phyloP scores from a whole-genome alignment of 2,329 filamentous ascomycete species.

The Curvularia eragrostidis region DNA sequence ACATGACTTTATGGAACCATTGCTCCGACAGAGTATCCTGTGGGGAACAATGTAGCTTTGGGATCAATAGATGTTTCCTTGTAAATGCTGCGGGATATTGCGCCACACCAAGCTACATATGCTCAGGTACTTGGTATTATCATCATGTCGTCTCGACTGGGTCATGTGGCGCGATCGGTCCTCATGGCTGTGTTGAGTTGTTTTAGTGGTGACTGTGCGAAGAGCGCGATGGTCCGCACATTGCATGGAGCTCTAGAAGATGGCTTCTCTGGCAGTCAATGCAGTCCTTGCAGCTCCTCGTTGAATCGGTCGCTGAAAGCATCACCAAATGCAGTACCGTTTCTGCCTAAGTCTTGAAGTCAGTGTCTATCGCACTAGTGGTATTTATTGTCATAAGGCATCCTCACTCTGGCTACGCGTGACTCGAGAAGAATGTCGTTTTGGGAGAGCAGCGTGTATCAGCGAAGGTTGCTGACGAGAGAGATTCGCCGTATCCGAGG shows the following conservation, averaged over 20 bases:
- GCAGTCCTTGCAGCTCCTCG: slow-evolving; percentile 10
- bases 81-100: background rate
- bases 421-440: slow-evolving; percentile 10
- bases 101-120: background rate
- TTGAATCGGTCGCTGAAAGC: slow-evolving; percentile 14
- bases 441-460: background rate
- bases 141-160: background rate
- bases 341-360: slow-evolving; percentile 11
- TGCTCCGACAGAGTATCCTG: background rate
- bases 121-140: background rate
- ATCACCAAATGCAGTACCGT: slow-evolving; percentile 7
- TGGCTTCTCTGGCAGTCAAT: background rate
- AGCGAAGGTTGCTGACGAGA: slow-evolving; percentile 7
- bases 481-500: background rate
- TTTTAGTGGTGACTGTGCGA: too few relatives aligned
- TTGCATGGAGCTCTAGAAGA: background rate
- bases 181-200: background rate
- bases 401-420: slow-evolving; percentile 18
- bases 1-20: background rate
- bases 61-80: background rate
- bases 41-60: background rate
- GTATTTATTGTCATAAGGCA: too few relatives aligned
- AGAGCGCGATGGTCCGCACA: too few relatives aligned
- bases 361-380: background rate
- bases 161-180: too few relatives aligned